Evolutionary conservation across 768 basidiomycete genomes (phyloP).

Genomic region (Lyophyllum atratum): DNA sequence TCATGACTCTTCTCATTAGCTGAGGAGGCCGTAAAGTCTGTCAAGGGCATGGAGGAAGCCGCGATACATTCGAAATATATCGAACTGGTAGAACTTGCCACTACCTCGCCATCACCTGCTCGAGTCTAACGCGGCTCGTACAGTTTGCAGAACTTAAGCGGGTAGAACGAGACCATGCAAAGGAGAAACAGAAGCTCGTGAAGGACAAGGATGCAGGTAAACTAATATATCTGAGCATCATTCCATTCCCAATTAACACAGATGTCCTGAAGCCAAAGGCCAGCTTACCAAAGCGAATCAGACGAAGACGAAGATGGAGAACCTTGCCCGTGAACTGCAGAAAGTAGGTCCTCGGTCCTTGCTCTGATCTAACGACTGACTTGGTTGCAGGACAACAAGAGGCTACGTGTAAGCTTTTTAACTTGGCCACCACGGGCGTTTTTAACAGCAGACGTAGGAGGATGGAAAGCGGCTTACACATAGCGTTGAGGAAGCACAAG

Average conservation of each 20-base stretch:
- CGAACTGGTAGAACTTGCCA: constrained; percentile 64
- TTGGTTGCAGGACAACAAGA: constrained; percentile 77
- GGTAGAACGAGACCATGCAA: constrained; percentile 84
- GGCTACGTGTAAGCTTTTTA: constrained; percentile 63
- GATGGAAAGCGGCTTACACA: constrained; percentile 80
- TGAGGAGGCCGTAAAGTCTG: constrained; percentile 85
- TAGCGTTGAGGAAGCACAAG: constrained; percentile 85
- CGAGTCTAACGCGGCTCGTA: constrained; percentile 20
- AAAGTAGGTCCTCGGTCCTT: constrained; percentile 54
- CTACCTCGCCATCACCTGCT: constrained; percentile 16
- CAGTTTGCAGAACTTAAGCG: constrained; percentile 90
- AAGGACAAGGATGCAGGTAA: constrained; percentile 92
- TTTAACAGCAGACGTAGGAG: constrained; percentile 52
- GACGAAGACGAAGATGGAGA: constrained; percentile 89
- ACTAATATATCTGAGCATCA: not conserved
- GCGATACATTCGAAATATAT: constrained; percentile 86
- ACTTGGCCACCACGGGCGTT: constrained; percentile 6
- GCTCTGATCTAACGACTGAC: constrained; percentile 8
- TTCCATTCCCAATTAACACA: constrained; percentile 11
- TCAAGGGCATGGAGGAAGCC: constrained; percentile 81
- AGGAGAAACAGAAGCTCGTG: constrained; percentile 87
- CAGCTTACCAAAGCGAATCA: constrained; percentile 88
- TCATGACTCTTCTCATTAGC: constrained; percentile 45
- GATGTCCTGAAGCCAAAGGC: constrained; percentile 60
- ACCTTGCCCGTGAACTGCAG: constrained; percentile 84